These are phyloP conservation scores for Phytophthora sojae DNA, from an alignment of 352 stramenopile species.

Conservation along the genomic window DNA sequence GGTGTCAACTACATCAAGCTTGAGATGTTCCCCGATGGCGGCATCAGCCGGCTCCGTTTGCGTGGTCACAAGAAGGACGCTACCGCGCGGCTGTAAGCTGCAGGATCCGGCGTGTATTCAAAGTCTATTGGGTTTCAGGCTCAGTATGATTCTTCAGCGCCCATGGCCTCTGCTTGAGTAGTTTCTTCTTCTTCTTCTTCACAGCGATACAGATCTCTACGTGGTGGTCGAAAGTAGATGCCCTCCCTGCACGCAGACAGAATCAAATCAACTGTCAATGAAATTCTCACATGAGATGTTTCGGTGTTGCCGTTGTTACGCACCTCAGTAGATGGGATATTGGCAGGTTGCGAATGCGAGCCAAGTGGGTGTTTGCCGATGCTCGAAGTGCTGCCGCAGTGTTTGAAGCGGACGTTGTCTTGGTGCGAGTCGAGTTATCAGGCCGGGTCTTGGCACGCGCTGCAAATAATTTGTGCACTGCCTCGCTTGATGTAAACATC, in stretches of 20 bases:
- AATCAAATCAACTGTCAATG: constrained; percentile 13
- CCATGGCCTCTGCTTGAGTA: constrained; percentile 13
- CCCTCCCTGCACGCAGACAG: constrained; percentile 38
- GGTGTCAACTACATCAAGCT: constrained; percentile 93
- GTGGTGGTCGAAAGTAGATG: constrained; percentile 48
- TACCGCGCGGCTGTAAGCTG: constrained; percentile 41
- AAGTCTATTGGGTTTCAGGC: neutral
- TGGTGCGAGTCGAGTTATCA: neutral
- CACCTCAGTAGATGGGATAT: constrained; percentile 52
- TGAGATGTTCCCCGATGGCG: constrained; percentile 95
- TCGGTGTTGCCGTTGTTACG: constrained; percentile 6
- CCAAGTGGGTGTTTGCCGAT: constrained; percentile 46
- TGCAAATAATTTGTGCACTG: constrained; percentile 53
- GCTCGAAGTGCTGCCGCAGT: constrained; percentile 23
- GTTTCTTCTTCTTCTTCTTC: constrained; percentile 6
- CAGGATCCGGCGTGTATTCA: neutral
- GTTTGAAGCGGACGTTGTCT: neutral
- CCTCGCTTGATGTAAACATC: constrained; percentile 45
- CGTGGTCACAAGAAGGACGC: constrained; percentile 73
- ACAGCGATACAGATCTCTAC: constrained; percentile 17
- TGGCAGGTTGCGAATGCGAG: constrained; percentile 51
- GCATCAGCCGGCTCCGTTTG: constrained; percentile 91
- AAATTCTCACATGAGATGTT: neutral
- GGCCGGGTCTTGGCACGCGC: constrained; percentile 30
- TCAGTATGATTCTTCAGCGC: constrained; percentile 49